These are phyloP conservation scores for Fusarium pininemorale DNA, from an alignment of 2,329 filamentous ascomycete genomes.

Conservation along the genomic window DNA sequence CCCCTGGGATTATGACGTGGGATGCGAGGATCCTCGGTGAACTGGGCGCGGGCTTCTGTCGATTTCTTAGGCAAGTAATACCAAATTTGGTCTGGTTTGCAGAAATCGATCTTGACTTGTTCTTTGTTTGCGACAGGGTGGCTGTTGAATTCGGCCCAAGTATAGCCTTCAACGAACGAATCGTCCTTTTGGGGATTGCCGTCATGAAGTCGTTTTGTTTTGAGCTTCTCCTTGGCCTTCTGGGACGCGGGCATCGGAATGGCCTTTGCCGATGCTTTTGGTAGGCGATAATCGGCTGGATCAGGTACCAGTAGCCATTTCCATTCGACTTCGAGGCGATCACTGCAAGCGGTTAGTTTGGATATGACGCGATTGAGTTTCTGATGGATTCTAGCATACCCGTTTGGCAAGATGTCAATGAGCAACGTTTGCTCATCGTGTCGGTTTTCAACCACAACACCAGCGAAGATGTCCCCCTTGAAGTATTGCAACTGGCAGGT, in stretches of 20 bases:
- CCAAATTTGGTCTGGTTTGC: slow-evolving; percentile 81
- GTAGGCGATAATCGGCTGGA: slow-evolving; percentile 73
- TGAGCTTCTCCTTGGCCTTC: slow-evolving; percentile 72
- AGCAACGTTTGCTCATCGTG: slow-evolving; percentile 78
- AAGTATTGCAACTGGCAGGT: slow-evolving; percentile 88
- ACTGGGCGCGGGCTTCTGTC: slow-evolving; percentile 90
- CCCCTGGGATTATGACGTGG: slow-evolving; percentile 72
- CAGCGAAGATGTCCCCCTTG: slow-evolving; percentile 89
- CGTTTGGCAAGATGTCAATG: slow-evolving; percentile 84
- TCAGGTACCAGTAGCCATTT: slow-evolving; percentile 83
- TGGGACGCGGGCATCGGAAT: slow-evolving; percentile 73
- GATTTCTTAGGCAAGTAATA: slow-evolving; percentile 87
- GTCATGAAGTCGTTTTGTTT: slow-evolving; percentile 69
- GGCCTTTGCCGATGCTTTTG: slow-evolving; percentile 78
- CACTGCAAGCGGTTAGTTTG: slow-evolving; percentile 62
- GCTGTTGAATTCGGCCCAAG: slow-evolving; percentile 83
- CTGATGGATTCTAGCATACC: slow-evolving; percentile 62
- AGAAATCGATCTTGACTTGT: slow-evolving; percentile 76
- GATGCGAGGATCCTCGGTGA: slow-evolving; percentile 77
- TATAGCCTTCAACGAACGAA: slow-evolving; percentile 72
- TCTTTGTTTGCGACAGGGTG: slow-evolving; percentile 65
- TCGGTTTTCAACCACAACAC: slow-evolving; percentile 85
- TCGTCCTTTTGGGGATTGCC: slow-evolving; percentile 73
- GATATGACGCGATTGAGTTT: background rate
- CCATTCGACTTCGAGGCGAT: slow-evolving; percentile 82